Evolutionary conservation across 305 asterid genomes (phyloP).

Genomic region (Striga hermonthica): DNA sequence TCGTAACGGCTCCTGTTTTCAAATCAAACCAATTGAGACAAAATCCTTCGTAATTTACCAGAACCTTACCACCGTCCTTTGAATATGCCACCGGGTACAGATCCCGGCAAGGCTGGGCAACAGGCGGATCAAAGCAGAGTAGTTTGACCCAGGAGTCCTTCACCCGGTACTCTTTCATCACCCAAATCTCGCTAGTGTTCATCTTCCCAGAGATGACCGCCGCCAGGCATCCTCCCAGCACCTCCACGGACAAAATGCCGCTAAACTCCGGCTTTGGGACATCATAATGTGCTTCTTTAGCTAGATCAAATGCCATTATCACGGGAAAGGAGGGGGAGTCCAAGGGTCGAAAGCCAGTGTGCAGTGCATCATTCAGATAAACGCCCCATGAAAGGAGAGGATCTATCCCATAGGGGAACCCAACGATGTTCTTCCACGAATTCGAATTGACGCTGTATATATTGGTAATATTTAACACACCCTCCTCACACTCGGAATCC

Average conservation of each 20-base stretch:
- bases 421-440: conserved; percentile 25
- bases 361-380: conserved; percentile 25
- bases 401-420: conserved; percentile 11
- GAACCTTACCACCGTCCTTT: conserved; percentile 24
- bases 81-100: conserved; percentile 31
- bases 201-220: conserved; percentile 7
- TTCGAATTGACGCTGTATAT: conserved; percentile 28
- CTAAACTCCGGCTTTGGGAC: conserved; percentile 12
- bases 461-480: not conserved
- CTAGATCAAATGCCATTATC: conserved; percentile 32
- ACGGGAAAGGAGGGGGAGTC: not conserved
- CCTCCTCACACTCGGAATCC: not conserved
- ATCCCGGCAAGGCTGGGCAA: not conserved
- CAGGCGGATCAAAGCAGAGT: not conserved
- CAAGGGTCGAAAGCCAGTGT: not conserved
- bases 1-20: conserved; percentile 31
- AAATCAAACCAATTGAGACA: conserved; percentile 49
- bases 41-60: conserved; percentile 18
- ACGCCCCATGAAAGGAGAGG: conserved; percentile 8
- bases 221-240: conserved; percentile 49
- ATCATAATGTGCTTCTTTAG: conserved; percentile 17
- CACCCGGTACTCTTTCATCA: conserved; percentile 36
- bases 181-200: conserved; percentile 25
- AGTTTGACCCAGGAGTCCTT: conserved; percentile 33
- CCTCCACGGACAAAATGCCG: conserved; percentile 27